Conservation (phyloP, 345 rosid genomes). For the Chamaenerion angustifolium region DNA sequence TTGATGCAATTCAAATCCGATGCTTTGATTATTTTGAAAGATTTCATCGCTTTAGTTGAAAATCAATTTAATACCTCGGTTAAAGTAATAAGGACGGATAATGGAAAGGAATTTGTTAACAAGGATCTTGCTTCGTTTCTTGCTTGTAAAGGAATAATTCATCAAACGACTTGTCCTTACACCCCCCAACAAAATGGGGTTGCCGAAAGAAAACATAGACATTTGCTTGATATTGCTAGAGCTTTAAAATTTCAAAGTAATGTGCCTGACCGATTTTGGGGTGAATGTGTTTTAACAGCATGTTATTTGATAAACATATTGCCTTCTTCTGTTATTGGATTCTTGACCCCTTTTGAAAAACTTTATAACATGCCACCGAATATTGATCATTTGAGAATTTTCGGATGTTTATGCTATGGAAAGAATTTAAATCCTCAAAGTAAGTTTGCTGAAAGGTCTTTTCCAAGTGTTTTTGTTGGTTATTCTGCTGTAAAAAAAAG, state of each 20-base stretch:
- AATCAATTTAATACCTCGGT: not conserved
- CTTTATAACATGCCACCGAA: not conserved
- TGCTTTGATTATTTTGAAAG: not conserved
- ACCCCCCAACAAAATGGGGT: slow-evolving; percentile 10
- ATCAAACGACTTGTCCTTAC: slow-evolving; percentile 2
- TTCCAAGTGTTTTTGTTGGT: too few relatives aligned
- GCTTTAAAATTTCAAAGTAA: not conserved
- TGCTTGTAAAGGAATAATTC: not conserved
- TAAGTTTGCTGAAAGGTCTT: too few relatives aligned
- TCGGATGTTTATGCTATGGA: too few relatives aligned
- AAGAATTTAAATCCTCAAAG: too few relatives aligned
- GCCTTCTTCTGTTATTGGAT: not conserved
- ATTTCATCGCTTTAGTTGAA: not conserved
- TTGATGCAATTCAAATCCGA: not conserved
- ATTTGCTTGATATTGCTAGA: slow-evolving; percentile 3
- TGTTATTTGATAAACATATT: not conserved
- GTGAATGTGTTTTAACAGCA: not conserved
- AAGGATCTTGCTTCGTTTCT: not conserved
- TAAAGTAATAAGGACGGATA: not conserved
- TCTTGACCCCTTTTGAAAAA: not conserved
- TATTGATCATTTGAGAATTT: not conserved
- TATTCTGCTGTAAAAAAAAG: too few relatives aligned
- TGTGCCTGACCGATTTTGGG: not conserved
- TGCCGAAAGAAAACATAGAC: slow-evolving; percentile 1
- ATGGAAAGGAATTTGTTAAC: not conserved